phyloP scores from a whole-genome alignment of 805 yeast species.

The Kodamaea sagamina region DNA sequence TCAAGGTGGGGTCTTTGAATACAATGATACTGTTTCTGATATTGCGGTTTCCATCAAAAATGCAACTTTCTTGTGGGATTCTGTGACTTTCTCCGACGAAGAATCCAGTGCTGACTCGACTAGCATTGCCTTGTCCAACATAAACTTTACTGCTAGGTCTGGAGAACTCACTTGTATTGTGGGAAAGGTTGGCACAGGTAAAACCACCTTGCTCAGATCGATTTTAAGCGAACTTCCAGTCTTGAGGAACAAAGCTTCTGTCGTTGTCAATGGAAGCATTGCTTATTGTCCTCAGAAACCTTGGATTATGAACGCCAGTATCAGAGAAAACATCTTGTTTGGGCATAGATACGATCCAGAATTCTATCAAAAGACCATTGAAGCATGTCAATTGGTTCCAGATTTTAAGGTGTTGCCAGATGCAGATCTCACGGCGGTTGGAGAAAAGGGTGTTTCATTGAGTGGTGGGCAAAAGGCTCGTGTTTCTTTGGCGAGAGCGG shows the following conservation, averaged over 20 bases:
- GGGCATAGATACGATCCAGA: conserved; percentile 47
- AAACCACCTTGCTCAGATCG: conserved; percentile 57
- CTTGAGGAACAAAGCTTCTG: conserved; percentile 5
- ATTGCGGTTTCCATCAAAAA: conserved; percentile 43
- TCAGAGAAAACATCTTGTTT: conserved; percentile 53
- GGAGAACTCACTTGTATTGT: conserved; percentile 61
- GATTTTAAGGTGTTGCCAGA: conserved; percentile 52
- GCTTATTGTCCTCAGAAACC: conserved; percentile 66
- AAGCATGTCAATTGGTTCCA: conserved; percentile 51
- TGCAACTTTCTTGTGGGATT: conserved; percentile 56
- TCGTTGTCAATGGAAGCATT: conserved; percentile 40
- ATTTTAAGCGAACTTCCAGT: conserved; percentile 55
- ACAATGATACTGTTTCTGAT: not conserved
- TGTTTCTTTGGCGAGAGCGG: conserved; percentile 67
- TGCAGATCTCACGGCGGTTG: conserved; percentile 56
- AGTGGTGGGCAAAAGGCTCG: conserved; percentile 69
- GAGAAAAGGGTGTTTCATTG: conserved; percentile 62
- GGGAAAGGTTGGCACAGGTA: conserved; percentile 71
- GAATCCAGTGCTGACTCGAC: conserved; percentile 28
- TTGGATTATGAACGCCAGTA: conserved; percentile 53
- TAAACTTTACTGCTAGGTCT: conserved; percentile 51
- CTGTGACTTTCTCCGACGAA: conserved; percentile 33
- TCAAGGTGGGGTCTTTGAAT: conserved; percentile 5
- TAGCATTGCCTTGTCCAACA: conserved; percentile 43
- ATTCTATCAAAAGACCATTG: conserved; percentile 44